Base-by-base conservation (phyloP, 768 basidiomycete genomes). In the Bullera alba region DNA sequence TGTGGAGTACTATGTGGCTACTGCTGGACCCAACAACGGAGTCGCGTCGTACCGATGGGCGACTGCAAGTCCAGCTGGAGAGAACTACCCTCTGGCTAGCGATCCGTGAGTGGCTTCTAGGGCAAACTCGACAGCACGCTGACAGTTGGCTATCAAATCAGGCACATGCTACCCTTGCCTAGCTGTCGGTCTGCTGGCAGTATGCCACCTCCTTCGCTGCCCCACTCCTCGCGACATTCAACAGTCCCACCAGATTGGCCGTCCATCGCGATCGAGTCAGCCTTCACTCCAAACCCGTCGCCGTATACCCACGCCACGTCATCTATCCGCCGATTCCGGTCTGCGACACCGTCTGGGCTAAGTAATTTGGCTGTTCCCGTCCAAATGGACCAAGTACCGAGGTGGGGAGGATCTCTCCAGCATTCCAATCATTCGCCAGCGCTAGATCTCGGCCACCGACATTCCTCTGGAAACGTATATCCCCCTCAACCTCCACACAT, bases 221-320 rank as follows among this genome's bases (percentile, higher is more conserved):
- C 53, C 3, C 42, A 49, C 21, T 14, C 10, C 10, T 21, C 19
- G 10, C 55, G 55, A 3, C 55, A 56, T 46, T 56, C 55, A 15
- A 56, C 55, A 10, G 17, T 52, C 1, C 55, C 55, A 15, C 54
- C 54, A 37, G 42, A 46, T 48, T 46, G 30, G 38, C 29, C 51
- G 6, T 28, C 51, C 16, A 34, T n/a, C 32, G 16, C 42, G 2
- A 32, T 35, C 38, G 50, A 35, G 12, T 22, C 5, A 21, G n/a
- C n/a, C n/a, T n/a, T n/a, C n/a, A n/a, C n/a, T 42, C 39, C n/a
- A 16, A 39, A 17, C 35, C 37, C 39, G 41, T 39, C 14, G 15
- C 34, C 15, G 48, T 19, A 15, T 36, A 10, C 26, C 34, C 23
- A 21, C 41, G 48, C 28, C 8, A 25, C 41, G 27, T 34, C 44